A percentile compares a stretch with the other conserved stretches of the same genome.
phyloP scores from a whole-genome alignment of 805 yeast species.

The Ogataea nakhonphanomensis region DNA sequence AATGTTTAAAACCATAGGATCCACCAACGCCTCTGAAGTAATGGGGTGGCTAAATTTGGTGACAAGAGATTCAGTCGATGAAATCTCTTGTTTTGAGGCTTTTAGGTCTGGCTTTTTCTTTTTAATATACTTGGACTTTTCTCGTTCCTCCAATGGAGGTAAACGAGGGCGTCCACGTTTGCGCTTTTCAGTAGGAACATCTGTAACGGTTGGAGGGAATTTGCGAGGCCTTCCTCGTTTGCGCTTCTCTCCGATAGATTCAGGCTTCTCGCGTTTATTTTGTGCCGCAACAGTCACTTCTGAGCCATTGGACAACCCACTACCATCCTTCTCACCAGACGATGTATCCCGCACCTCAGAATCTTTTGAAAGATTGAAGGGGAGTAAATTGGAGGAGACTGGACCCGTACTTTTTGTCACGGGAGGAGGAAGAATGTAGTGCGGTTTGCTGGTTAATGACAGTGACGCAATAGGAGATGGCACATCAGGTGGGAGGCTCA shows the following conservation, averaged over 20 bases:
- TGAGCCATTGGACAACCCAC: background rate
- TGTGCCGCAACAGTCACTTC: background rate
- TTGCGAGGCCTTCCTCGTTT: slow-evolving; percentile 29
- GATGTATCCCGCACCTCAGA: background rate
- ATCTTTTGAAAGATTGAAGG: slow-evolving; percentile 2
- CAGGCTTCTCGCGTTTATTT: slow-evolving; percentile 8
- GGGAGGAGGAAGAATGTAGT: slow-evolving; percentile 17
- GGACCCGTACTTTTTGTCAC: slow-evolving; percentile 9
- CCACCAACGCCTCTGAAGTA: too few species aligned
- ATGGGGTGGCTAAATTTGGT: too few species aligned
- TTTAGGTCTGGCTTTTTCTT: slow-evolving; percentile 16
- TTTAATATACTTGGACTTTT: slow-evolving; percentile 25
- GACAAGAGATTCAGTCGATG: too few species aligned
- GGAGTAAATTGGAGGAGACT: slow-evolving; percentile 7
- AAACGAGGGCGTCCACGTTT: slow-evolving; percentile 31
- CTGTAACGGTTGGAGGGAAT: slow-evolving; percentile 9
- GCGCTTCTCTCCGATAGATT: slow-evolving; percentile 14
- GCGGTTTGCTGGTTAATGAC: slow-evolving; percentile 12
- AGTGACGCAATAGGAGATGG: slow-evolving; percentile 15
- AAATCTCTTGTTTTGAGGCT: slow-evolving; percentile 1
- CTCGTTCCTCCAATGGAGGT: slow-evolving; percentile 27
- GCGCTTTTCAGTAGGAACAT: slow-evolving; percentile 15
- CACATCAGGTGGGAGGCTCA: slow-evolving; percentile 16
- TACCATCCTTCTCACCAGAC: background rate
- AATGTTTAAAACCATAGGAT: too few species aligned